Percentiles rank a stretch among this genome's conserved stretches.
Evolutionary conservation across 2,329 filamentous ascomycete genomes (phyloP).

Genomic region (Fonsecaea monophora): DNA sequence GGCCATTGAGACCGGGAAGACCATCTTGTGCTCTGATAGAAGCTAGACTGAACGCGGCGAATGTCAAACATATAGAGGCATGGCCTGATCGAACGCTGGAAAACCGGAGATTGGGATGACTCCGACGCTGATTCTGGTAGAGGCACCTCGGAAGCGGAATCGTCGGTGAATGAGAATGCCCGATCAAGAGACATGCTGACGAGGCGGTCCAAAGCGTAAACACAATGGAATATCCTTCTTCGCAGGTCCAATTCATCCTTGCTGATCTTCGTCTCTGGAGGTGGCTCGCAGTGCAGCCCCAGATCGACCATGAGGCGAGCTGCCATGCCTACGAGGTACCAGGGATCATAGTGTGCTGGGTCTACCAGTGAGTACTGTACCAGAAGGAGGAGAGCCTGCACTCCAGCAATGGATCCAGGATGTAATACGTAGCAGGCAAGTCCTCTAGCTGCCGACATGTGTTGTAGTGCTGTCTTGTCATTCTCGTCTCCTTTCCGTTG

Average conservation of each 20-base stretch:
- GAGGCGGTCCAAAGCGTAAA: slow-evolving; percentile 85
- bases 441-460: slow-evolving; percentile 71
- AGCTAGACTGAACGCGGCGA: slow-evolving; percentile 82
- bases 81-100: slow-evolving; percentile 67
- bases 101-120: slow-evolving; percentile 47
- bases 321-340: slow-evolving; percentile 91
- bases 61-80: slow-evolving; percentile 81
- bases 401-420: slow-evolving; percentile 82
- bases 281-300: slow-evolving; percentile 90
- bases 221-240: slow-evolving; percentile 85
- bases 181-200: slow-evolving; percentile 88
- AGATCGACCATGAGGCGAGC: slow-evolving; percentile 86
- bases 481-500: slow-evolving; percentile 68
- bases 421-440: slow-evolving; percentile 82
- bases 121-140: slow-evolving; percentile 63
- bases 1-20: slow-evolving; percentile 68
- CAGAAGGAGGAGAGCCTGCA: slow-evolving; percentile 84
- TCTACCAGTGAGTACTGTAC: slow-evolving; percentile 91
- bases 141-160: slow-evolving; percentile 76
- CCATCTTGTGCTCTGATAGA: slow-evolving; percentile 82
- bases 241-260: slow-evolving; percentile 76
- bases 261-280: slow-evolving; percentile 70
- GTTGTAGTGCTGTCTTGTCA: slow-evolving; percentile 65
- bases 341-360: slow-evolving; percentile 88
- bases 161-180: slow-evolving; percentile 92